Evolutionary conservation across 768 basidiomycete species (phyloP).

Genomic region (Naematelia aurantialba): DNA sequence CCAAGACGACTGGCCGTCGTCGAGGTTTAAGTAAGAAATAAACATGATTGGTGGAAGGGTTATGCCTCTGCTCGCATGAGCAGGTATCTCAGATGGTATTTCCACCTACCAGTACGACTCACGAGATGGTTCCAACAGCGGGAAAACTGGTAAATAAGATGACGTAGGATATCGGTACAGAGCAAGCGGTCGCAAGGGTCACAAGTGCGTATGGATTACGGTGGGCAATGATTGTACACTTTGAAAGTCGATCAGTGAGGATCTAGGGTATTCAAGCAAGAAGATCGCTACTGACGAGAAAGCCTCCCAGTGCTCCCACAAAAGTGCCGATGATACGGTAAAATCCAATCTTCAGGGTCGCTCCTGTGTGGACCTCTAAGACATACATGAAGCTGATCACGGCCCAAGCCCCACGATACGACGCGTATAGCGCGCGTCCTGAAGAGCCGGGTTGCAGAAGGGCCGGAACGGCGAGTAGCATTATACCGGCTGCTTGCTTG

Average conservation of each 20-base stretch:
- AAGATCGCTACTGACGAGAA: constrained; percentile 31
- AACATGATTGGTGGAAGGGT: constrained; percentile 50
- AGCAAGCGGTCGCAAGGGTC: constrained; percentile 38
- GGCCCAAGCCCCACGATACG: constrained; percentile 44
- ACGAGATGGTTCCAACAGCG: constrained; percentile 29
- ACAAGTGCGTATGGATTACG: constrained; percentile 47
- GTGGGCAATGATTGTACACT: constrained; percentile 43
- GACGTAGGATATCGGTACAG: constrained; percentile 43
- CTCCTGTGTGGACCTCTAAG: constrained; percentile 48
- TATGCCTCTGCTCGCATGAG: constrained; percentile 35
- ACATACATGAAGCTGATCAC: constrained; percentile 49
- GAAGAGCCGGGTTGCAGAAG: constrained; percentile 31
- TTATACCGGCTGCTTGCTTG: constrained; percentile 43
- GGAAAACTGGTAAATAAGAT: constrained; percentile 44
- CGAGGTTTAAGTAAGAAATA: constrained; percentile 38
- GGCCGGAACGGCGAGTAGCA: constrained; percentile 45
- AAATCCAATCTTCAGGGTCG: constrained; percentile 45
- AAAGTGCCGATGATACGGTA: constrained; percentile 47
- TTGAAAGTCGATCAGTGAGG: neutral
- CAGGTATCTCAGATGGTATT: neutral
- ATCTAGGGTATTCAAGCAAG: neutral
- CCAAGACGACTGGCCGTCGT: constrained; percentile 28
- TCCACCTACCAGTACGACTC: constrained; percentile 2
- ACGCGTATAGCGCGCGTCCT: constrained; percentile 40
- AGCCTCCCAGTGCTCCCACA: constrained; percentile 42